Base-by-base conservation (phyloP, 345 rosid genomes). In the Eutrema yunnanense region DNA sequence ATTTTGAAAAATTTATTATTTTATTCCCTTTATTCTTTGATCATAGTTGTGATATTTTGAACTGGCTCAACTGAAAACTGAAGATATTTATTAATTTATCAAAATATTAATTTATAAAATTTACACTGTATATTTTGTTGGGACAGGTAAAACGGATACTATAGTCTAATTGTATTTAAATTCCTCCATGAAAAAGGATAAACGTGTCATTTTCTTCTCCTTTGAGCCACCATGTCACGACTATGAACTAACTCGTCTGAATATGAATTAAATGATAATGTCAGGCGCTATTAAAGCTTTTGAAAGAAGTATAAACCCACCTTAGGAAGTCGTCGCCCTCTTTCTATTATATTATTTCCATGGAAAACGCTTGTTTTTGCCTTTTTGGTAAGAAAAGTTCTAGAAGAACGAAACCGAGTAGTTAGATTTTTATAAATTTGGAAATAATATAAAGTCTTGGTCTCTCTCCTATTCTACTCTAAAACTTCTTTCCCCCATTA, bases 241-340 rank as follows among this genome's bases (percentile, higher is more conserved):
- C 67, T 65, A 40, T 30, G 50, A 46, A 73, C 16, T 38, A 8
- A 61, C 22, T 65, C 57, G 16, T 65, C 54, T 14, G 38, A 55
- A 41, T 41, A 47, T 19, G 36, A 74, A 50, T 32, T 5, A 29
- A 32, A 56, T 55, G 71, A 65, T 14, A 73, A 55, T 56, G 59
- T 73, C 55, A 63, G 32, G 2, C 67, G 29, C 9, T 2, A 32
- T 66, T 48, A 30, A 57, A 73, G 7, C 29, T 30, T 54, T 2
- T 38, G 44, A 73, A 73, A 56, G 36, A 33, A 36, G 78, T 66
- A 58, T 74, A 66, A 74, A 66, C 78, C 44, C 46, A 74, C 32
- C 38, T 53, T 29, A 41, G 5, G 46, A 58, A 74, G 78, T 74
- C 61, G 73, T 74, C 61, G 54, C 65, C 72, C 67, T 66, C 61